Evolutionary conservation across 495 filamentous ascomycete species (phyloP).

Genomic region (Penicillium waksmanii): DNA sequence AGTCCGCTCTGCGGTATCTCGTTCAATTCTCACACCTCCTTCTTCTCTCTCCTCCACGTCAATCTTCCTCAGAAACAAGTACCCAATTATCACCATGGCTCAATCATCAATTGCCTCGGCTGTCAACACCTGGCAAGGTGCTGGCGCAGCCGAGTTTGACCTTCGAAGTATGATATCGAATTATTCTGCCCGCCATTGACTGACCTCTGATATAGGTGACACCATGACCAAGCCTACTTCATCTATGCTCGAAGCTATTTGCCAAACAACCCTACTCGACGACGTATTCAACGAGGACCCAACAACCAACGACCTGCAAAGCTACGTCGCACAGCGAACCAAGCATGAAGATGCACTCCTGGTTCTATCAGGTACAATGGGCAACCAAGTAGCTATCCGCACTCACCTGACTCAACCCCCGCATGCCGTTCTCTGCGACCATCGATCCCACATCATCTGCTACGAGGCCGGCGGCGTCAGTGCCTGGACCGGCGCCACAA

Average conservation of each 20-base stretch:
- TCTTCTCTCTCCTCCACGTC: not conserved
- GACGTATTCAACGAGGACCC: slow-evolving; percentile 85
- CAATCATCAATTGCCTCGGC: slow-evolving; percentile 27
- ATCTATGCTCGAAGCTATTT: slow-evolving; percentile 74
- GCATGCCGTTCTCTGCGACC: slow-evolving; percentile 52
- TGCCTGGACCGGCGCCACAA: slow-evolving; percentile 47
- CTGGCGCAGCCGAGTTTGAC: slow-evolving; percentile 68
- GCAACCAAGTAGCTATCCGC: slow-evolving; percentile 55
- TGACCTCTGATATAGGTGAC: slow-evolving; percentile 52
- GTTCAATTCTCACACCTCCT: not conserved
- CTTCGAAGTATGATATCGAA: slow-evolving; percentile 46
- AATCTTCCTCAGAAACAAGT: slow-evolving; percentile 10
- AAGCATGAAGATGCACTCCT: slow-evolving; percentile 71
- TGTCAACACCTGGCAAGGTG: slow-evolving; percentile 56
- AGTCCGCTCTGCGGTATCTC: not conserved
- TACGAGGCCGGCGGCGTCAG: slow-evolving; percentile 58
- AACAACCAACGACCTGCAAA: slow-evolving; percentile 73
- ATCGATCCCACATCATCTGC: slow-evolving; percentile 50
- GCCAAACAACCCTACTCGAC: slow-evolving; percentile 65
- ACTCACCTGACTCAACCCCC: slow-evolving; percentile 54
- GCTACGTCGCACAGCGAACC: slow-evolving; percentile 68
- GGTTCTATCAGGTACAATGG: slow-evolving; percentile 91
- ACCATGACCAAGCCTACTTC: slow-evolving; percentile 83
- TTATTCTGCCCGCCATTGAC: not conserved
- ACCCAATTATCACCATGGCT: slow-evolving; percentile 21